Base-by-base conservation (phyloP, 768 basidiomycete genomes). In the Psilocybe sp. region DNA sequence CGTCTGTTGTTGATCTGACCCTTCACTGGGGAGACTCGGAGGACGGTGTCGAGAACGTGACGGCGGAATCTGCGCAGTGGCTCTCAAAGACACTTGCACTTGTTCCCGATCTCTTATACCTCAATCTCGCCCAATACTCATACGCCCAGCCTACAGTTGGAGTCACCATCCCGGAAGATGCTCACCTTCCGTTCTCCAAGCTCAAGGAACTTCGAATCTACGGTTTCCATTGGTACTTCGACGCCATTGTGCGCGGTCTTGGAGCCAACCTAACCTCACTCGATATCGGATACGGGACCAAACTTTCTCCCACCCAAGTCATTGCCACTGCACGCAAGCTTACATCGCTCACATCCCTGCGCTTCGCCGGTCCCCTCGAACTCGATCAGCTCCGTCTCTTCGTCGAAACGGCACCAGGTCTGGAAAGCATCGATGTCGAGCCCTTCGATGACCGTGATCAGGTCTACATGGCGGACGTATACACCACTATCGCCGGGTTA, bases 241-340 rank as follows among this genome's bases (percentile, higher is more conserved):
- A 40, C 18, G 33, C 50, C 31, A 52, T 52, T 10, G 16, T 7
- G 10, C 16, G 19, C 5, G 44, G 50, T 12, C 9, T 52, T 18
- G 44, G 45, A 15, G 19, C 39, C 8, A 46, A 39, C 12, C 23
- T 52, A 11, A 46, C 46, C 14, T 19, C 28, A 5, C 45, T 52
- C 33, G 50, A 52, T 19, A 46, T 52, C n/a, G 50, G 50, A 36
- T 47, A 40, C 18, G 50, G 37, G 8, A 52, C 50, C 31, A 13
- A 3, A 1, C 14, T 52, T 6, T 32, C 33, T 11, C n/a, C 20
- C 11, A 31, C 32, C 14, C 15, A 52, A 41, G n/a, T 52, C 16
- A 40, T 42, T 15, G 19, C 28, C 11, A 20, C 47, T 39, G 40
- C 50, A 5, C 14, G 38, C 20, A 46, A 52, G 42, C 11, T 47